These are phyloP conservation scores for Cercophora samala DNA, from an alignment of 495 filamentous ascomycete genomes.

Conservation along the genomic window DNA sequence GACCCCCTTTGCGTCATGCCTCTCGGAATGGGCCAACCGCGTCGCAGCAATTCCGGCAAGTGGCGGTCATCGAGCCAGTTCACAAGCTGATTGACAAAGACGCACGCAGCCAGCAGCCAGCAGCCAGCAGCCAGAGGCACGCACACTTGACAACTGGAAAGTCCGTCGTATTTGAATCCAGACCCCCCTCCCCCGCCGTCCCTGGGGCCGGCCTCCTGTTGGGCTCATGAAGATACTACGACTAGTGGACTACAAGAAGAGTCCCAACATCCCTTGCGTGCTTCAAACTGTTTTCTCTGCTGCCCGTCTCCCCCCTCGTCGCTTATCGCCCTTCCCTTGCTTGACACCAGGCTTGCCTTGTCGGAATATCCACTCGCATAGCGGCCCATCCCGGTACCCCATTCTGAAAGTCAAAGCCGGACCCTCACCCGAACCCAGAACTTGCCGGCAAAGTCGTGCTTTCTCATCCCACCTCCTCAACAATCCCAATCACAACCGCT, in stretches of 20 bases:
- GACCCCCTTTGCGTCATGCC: constrained; percentile 25
- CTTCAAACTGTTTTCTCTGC: background rate
- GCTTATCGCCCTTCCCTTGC: constrained; percentile 21
- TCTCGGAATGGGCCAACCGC: constrained; percentile 21
- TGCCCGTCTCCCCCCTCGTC: background rate
- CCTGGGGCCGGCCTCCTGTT: background rate
- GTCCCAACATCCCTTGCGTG: background rate
- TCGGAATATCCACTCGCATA: constrained; percentile 22
- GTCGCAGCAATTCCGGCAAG: constrained; percentile 12
- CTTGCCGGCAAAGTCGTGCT: constrained; percentile 12
- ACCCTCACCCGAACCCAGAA: constrained; percentile 10
- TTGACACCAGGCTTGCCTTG: constrained; percentile 17
- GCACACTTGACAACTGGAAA: background rate
- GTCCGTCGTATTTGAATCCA: background rate
- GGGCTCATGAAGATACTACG: constrained; percentile 8
- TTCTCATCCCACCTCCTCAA: constrained; percentile 11
- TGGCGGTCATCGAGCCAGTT: constrained; percentile 2
- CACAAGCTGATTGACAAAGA: constrained; percentile 10
- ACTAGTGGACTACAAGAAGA: background rate
- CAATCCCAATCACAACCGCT: background rate
- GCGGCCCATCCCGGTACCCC: constrained; percentile 18
- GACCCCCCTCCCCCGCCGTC: background rate
- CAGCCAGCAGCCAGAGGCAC: no score
- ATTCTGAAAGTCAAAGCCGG: constrained; percentile 10
- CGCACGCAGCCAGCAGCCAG: constrained; percentile 6